Conservation (phyloP, 179 eudicot species). For the Sideroxylon spinosum region DNA sequence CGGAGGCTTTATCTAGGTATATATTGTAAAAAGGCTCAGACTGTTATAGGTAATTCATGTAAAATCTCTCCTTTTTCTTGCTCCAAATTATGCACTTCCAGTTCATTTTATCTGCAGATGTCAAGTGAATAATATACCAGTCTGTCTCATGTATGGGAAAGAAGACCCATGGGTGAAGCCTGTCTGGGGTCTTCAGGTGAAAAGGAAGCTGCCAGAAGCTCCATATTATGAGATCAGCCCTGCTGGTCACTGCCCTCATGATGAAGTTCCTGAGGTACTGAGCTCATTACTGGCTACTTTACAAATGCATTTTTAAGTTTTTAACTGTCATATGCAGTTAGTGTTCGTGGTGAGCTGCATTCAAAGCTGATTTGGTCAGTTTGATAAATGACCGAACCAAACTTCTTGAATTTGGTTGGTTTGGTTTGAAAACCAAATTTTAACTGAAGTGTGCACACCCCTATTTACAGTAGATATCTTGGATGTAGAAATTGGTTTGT, state of each 20-base stretch:
- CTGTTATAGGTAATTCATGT: neutral
- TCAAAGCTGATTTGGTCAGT: too few species aligned
- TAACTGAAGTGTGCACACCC: too few species aligned
- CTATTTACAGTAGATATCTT: neutral
- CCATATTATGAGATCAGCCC: constrained; percentile 92
- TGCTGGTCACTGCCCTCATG: constrained; percentile 99
- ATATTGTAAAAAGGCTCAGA: constrained; percentile 7
- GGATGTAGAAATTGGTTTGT: neutral
- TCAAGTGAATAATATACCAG: constrained; percentile 47
- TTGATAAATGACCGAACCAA: too few species aligned
- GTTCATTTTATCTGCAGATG: constrained; percentile 38
- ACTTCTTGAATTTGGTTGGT: too few species aligned
- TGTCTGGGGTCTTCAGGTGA: constrained; percentile 79
- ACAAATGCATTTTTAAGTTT: neutral
- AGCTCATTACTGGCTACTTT: neutral
- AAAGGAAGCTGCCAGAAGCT: constrained; percentile 71
- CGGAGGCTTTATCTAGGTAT: constrained; percentile 71
- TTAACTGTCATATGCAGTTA: neutral
- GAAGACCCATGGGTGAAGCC: constrained; percentile 99
- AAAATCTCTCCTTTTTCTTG: neutral
- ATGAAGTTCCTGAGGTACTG: constrained; percentile 92
- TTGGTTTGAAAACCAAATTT: too few species aligned
- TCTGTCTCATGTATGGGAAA: constrained; percentile 86
- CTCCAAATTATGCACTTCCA: constrained; percentile 15
- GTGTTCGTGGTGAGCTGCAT: neutral